These are phyloP conservation scores for Acanthamoeba healyi DNA, from an alignment of 208 protist genomes.

Conservation along the genomic window DNA sequence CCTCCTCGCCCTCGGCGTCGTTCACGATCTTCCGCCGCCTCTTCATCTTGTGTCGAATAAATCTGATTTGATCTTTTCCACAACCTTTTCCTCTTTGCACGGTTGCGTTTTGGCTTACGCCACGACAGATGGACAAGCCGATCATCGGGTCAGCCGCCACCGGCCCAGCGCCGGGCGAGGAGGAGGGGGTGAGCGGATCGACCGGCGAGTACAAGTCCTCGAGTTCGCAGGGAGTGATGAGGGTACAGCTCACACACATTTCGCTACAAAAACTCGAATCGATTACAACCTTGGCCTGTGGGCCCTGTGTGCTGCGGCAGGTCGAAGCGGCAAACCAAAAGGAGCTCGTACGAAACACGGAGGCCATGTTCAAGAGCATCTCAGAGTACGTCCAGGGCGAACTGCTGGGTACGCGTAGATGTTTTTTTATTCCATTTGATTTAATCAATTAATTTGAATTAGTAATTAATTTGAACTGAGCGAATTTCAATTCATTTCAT, in stretches of 20 bases:
- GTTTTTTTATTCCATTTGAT: background rate
- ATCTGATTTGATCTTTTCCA: background rate
- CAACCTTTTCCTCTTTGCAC: background rate
- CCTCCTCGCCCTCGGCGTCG: no score
- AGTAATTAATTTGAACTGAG: no score
- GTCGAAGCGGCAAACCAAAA: slow-evolving; percentile 38
- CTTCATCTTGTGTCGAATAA: no score
- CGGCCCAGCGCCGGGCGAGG: background rate
- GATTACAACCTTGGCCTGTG: no score
- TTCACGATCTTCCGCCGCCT: no score
- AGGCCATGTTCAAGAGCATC: slow-evolving; percentile 45
- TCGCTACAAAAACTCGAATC: background rate
- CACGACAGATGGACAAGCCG: background rate
- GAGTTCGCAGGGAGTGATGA: slow-evolving; percentile 23
- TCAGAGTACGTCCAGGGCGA: slow-evolving; percentile 65
- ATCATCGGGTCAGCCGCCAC: background rate
- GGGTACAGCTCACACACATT: background rate
- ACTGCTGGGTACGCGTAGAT: background rate
- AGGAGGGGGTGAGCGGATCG: background rate
- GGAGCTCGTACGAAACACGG: slow-evolving; percentile 32
- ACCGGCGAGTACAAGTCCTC: slow-evolving; percentile 8
- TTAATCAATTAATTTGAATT: slow-evolving; percentile 43
- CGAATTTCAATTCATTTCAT: slow-evolving; percentile 29
- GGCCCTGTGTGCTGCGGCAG: background rate
- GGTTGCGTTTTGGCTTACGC: background rate